phyloP scores from a whole-genome alignment of 2,329 filamentous ascomycete species.

The Fusarium chuoi region DNA sequence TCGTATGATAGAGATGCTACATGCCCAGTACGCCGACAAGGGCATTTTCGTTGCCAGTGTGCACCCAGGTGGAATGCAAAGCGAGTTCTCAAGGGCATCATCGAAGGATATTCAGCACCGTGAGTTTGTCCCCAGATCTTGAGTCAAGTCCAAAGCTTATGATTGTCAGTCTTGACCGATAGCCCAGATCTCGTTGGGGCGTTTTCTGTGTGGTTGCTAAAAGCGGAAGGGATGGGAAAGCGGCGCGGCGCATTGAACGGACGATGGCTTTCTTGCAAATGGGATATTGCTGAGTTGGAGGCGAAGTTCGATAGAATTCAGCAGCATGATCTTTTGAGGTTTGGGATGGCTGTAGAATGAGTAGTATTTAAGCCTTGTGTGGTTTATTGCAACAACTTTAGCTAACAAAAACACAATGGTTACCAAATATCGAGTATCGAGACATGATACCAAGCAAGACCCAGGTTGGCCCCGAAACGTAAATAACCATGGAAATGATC shows the following conservation, averaged over 20 bases:
- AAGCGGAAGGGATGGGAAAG: not conserved
- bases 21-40: not conserved
- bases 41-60: not conserved
- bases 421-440: no score
- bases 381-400: no score
- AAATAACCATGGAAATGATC: no score
- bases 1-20: not conserved
- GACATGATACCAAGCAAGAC: no score
- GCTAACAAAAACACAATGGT: no score
- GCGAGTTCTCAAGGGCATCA: not conserved
- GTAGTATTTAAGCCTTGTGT: no score
- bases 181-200: slow-evolving; percentile 3
- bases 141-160: not conserved
- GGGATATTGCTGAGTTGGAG: not conserved
- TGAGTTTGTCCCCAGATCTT: not conserved
- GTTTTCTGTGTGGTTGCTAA: not conserved
- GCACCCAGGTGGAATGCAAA: slow-evolving; percentile 7
- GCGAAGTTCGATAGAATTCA: not conserved
- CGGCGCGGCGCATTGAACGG: not conserved
- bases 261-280: slow-evolving; percentile 11
- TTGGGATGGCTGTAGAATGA: no score
- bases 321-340: not conserved
- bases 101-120: slow-evolving; percentile 1
- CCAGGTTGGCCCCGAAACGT: no score
- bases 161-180: not conserved